Evolutionary conservation across 768 basidiomycete species (phyloP).

Genomic region (Termitomyces sp.): DNA sequence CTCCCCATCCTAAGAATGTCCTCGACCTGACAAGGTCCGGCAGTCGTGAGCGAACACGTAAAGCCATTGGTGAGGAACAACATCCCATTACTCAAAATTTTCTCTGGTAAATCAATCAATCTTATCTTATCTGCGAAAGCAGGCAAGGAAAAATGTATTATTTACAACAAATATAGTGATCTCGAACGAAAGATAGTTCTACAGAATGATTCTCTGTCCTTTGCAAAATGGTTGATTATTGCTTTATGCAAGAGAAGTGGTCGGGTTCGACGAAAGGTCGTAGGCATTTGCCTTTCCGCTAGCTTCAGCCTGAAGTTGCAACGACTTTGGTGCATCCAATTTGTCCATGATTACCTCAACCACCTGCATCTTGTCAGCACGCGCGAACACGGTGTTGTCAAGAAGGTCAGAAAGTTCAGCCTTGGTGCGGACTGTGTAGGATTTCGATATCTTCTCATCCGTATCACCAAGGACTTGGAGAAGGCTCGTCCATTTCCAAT

Average conservation of each 20-base stretch:
- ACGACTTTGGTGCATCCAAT: constrained; percentile 65
- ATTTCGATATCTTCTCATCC: constrained; percentile 47
- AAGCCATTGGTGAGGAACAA: constrained; percentile 23
- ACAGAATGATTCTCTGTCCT: background rate
- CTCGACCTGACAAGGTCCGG: constrained; percentile 22
- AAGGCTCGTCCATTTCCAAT: constrained; percentile 74
- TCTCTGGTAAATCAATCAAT: constrained; percentile 15
- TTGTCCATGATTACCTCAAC: constrained; percentile 79
- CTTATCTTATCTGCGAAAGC: constrained; percentile 27
- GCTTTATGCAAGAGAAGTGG: background rate
- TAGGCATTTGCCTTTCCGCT: constrained; percentile 51
- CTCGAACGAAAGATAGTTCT: too few species aligned
- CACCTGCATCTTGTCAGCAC: constrained; percentile 66
- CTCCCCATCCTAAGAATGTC: constrained; percentile 32
- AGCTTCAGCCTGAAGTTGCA: constrained; percentile 55
- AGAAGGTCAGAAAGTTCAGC: constrained; percentile 67
- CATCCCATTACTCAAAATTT: constrained; percentile 9
- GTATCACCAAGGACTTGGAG: constrained; percentile 58
- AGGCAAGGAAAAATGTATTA: too few species aligned
- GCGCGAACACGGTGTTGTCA: constrained; percentile 56
- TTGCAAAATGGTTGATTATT: background rate
- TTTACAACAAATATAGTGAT: too few species aligned
- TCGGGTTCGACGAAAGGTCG: constrained; percentile 10
- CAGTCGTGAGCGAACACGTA: constrained; percentile 25
- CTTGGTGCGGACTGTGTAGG: constrained; percentile 68